phyloP scores from a whole-genome alignment of 2,329 filamentous ascomycete genomes.

The Epichloe coenophiala region DNA sequence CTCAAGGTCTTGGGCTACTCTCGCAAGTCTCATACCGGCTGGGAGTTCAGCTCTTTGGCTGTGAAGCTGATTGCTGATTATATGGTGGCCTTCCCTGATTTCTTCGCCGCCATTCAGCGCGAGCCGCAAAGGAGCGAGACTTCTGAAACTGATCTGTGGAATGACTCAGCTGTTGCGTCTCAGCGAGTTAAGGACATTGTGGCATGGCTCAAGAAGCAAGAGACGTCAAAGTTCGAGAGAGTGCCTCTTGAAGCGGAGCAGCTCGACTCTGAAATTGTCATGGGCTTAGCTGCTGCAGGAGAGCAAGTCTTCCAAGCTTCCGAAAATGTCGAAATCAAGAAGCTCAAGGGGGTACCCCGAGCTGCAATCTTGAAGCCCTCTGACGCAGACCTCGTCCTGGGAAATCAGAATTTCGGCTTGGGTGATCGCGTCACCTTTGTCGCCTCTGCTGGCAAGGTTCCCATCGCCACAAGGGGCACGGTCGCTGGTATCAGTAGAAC shows the following conservation, averaged over 20 bases:
- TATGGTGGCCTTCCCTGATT: slow-evolving; percentile 89
- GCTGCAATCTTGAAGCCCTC: slow-evolving; percentile 82
- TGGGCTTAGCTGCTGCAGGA: slow-evolving; percentile 62
- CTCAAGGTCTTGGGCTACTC: slow-evolving; percentile 94
- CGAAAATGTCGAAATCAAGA: slow-evolving; percentile 46
- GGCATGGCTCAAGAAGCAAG: slow-evolving; percentile 81
- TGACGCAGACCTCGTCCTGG: slow-evolving; percentile 86
- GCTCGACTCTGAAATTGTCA: slow-evolving; percentile 81
- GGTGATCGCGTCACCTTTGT: slow-evolving; percentile 91
- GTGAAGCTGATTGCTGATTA: slow-evolving; percentile 72
- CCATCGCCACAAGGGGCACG: slow-evolving; percentile 81
- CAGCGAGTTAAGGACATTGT: slow-evolving; percentile 85
- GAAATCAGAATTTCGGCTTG: slow-evolving; percentile 68
- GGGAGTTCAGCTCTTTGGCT: slow-evolving; percentile 88
- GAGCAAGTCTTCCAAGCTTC: slow-evolving; percentile 45
- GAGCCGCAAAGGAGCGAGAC: slow-evolving; percentile 80
- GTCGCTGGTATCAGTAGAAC: slow-evolving; percentile 92
- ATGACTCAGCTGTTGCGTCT: slow-evolving; percentile 54
- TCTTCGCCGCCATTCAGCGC: slow-evolving; percentile 75
- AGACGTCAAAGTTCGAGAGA: slow-evolving; percentile 83
- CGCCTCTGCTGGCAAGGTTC: slow-evolving; percentile 84
- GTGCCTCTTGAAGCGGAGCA: slow-evolving; percentile 97
- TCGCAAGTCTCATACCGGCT: slow-evolving; percentile 70
- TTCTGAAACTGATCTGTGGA: slow-evolving; percentile 75
- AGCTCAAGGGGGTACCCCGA: slow-evolving; percentile 71